Evolutionary conservation across 805 yeast genomes (phyloP).

Genomic region (Myxozyma mucilagina): DNA sequence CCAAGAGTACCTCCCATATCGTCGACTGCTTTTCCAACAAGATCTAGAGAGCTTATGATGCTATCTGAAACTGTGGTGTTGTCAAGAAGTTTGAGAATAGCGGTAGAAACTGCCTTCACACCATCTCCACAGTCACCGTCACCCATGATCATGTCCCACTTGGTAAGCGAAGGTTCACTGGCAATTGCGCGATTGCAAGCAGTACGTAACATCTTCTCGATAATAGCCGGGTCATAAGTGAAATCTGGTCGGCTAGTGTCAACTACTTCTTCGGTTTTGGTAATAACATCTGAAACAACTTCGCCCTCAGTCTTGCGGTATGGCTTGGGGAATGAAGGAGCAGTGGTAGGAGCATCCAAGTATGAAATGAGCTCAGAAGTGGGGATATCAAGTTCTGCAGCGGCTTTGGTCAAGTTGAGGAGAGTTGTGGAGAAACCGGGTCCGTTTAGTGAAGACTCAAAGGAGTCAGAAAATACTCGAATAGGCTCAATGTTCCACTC

Average conservation of each 20-base stretch:
- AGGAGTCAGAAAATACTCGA: conserved; percentile 70
- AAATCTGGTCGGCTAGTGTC: conserved; percentile 11
- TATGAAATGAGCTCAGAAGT: conserved; percentile 10
- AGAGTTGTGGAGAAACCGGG: conserved; percentile 89
- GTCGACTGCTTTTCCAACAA: conserved; percentile 71
- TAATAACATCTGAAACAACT: background rate
- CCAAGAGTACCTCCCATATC: conserved; percentile 98
- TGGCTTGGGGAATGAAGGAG: conserved; percentile 28
- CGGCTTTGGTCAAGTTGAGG: conserved; percentile 57
- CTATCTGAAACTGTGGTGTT: conserved; percentile 50
- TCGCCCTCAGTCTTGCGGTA: background rate
- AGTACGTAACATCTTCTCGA: conserved; percentile 42
- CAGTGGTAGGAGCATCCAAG: conserved; percentile 29
- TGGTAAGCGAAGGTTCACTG: conserved; percentile 79
- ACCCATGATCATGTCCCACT: conserved; percentile 84
- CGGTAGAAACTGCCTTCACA: conserved; percentile 74
- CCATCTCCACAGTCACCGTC: conserved; percentile 98
- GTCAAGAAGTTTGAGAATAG: conserved; percentile 56
- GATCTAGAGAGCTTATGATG: conserved; percentile 48
- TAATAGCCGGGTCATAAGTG: conserved; percentile 3
- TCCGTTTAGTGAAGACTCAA: conserved; percentile 88
- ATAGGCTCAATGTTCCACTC: conserved; percentile 59
- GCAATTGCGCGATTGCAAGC: conserved; percentile 56
- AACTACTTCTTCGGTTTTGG: background rate
- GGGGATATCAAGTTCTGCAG: conserved; percentile 5